These are phyloP conservation scores for Moricandia arvensis DNA, from an alignment of 345 rosid genomes.

Conservation along the genomic window DNA sequence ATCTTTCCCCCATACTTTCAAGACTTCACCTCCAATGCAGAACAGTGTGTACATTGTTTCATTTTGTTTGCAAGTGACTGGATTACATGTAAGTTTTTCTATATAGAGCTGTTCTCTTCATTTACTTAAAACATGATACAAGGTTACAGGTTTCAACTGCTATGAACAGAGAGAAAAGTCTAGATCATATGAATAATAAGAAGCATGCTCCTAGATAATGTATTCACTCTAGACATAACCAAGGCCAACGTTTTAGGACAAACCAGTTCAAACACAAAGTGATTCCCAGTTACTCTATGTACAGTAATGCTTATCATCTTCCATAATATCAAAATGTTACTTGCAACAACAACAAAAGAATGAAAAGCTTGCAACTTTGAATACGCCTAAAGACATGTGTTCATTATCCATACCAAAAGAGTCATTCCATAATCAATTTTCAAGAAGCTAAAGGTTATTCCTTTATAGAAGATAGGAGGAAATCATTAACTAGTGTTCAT, in stretches of 20 bases:
- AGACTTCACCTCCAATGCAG: constrained; percentile 20
- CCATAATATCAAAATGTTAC: too few relatives aligned
- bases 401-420: not conserved
- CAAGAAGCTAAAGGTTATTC: too few relatives aligned
- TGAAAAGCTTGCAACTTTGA: not conserved
- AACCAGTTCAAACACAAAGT: not conserved
- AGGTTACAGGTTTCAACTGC: not conserved
- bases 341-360: too few relatives aligned
- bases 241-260: too few relatives aligned
- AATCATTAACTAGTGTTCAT: too few relatives aligned
- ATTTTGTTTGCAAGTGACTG: constrained; percentile 12
- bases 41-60: constrained; percentile 24
- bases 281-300: too few relatives aligned
- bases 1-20: too few relatives aligned
- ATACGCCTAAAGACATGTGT: not conserved
- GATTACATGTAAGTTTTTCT: constrained; percentile 13
- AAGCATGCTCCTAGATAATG: not conserved
- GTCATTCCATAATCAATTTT: too few relatives aligned
- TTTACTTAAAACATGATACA: not conserved
- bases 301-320: not conserved
- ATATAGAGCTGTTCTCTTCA: not conserved
- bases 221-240: too few relatives aligned
- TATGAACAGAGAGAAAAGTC: not conserved
- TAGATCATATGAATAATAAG: not conserved
- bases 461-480: too few relatives aligned